These are phyloP conservation scores for Fraxinus velutina DNA, from an alignment of 305 asterid genomes.

Conservation along the genomic window DNA sequence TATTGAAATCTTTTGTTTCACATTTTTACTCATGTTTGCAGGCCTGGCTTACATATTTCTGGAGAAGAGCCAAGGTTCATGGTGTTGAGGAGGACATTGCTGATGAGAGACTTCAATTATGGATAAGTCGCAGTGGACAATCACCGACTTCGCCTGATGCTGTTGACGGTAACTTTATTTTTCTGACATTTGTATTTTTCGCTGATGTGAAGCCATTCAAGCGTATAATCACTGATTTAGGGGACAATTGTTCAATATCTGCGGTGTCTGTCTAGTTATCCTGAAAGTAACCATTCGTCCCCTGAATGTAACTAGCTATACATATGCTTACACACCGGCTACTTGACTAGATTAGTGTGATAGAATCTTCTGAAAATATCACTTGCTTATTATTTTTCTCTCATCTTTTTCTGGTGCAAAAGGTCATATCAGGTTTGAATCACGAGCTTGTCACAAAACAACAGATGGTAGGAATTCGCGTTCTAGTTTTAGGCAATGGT, in stretches of 20 bases:
- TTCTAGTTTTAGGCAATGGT: slow-evolving; percentile 1
- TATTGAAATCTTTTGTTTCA: neutral
- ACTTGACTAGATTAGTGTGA: neutral
- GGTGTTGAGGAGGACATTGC: slow-evolving; percentile 94
- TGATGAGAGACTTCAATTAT: slow-evolving; percentile 77
- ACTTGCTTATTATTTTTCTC: neutral
- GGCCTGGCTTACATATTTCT: slow-evolving; percentile 99
- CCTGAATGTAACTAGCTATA: neutral
- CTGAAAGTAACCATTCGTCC: neutral
- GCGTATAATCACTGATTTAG: neutral
- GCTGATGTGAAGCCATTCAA: neutral
- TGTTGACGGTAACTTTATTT: slow-evolving; percentile 65
- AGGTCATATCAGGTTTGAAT: neutral
- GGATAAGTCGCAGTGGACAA: slow-evolving; percentile 83
- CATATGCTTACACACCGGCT: neutral
- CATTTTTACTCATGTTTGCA: slow-evolving; percentile 26
- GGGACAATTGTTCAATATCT: slow-evolving; percentile 5
- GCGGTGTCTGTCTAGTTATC: slow-evolving; percentile 9
- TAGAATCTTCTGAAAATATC: neutral
- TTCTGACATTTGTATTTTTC: slow-evolving; percentile 1
- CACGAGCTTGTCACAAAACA: neutral
- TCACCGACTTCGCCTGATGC: slow-evolving; percentile 90
- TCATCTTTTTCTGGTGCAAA: neutral
- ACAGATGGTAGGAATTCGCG: neutral
- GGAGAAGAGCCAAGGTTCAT: slow-evolving; percentile 96